Evolutionary conservation across 1,284 basidiomycete genomes (phyloP), one percentile per base, ranked within the genome.

Genomic region (Malassezia psittaci): DNA sequence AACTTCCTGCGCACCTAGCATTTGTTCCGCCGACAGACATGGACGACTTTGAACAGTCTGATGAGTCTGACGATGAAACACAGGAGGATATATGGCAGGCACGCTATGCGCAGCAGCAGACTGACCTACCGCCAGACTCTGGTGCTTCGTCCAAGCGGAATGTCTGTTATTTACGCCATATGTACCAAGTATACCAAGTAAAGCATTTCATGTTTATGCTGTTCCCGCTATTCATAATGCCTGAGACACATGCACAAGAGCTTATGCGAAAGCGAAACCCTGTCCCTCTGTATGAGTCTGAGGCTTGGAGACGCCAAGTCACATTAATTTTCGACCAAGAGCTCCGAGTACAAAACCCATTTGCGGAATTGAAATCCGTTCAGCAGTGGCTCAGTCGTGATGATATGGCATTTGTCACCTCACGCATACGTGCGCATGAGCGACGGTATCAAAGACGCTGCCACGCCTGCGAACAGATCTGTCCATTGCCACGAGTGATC

Each of bases 321-420:
- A 19, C 29, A 8, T 9, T 42, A 19, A 48, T 52, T 38, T 7
- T 57, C 4, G 38, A 38, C 38, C 39, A 60, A 33, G 61, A 63
- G 34, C 56, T 68, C 2, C 65, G 65, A 32, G 63, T 68, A 0
- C 61, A 65, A 34, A 73, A 73, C 34, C 70, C 70, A 4, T 73
- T 72, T 56, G 63, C 72, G 51, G 59, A 56, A 42, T 65, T 63
- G 61, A 52, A 57, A n/a, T 63, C 69, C 52, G 64, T 72, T 37
- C 66, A 67, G 50, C 48, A 48, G 3, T 47, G 65, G 40, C 51
- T 73, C 32, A 58, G 63, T 32, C 64, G 69, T 32, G 62, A 62
- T 12, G 70, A 72, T 16, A 51, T 73, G 52, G 57, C 64, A 9
- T 62, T 64, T 35, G 59, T 67, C 19, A 60, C 59, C 16, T 54